Evolutionary conservation across 208 protist genomes (phyloP), one percentile per base, ranked within the genome.

Genomic region (Acanthamoeba comandoni): DNA sequence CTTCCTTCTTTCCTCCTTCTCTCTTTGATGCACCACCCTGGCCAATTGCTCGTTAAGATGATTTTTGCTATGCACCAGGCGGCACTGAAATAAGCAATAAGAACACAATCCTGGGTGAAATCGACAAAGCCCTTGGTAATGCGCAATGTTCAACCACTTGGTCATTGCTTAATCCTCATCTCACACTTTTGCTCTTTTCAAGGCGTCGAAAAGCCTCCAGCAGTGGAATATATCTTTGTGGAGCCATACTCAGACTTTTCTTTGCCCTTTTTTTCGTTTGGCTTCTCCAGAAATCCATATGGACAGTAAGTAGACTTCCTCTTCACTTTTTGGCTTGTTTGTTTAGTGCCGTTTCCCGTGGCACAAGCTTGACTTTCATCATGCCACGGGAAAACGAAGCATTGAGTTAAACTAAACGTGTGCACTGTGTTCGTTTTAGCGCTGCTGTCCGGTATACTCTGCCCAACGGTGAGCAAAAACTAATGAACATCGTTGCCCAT

Each of bases 191-290:
- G n/a, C n/a, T n/a, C n/a, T n/a, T n/a, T 60, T 60, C 17, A n/a
- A 77, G 69, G 75, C 4, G 51, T 57, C 9, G n/a, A 88, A 53
- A 88, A 88, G 58, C 80, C 80, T 12, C 80, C 80, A 39, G 80
- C 52, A 1, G 80, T 88, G 31, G 80, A 88, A 60, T 88, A 71
- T 35, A 88, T 88, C 22, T 88, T 88, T 24, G 80, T 88, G 80
- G 80, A 88, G 58, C 80, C 80, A 17, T 70, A 70, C 58, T 26
- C 58, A 12, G 80, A 70, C 52, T 65, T 88, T 65, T 24, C 19
- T 13, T 24, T 88, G 0, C 57, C 57, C 31, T 71, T 88, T 26
- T 55, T 35, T 1, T 17, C 31, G 22, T 88, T 57, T 26, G 80
- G 80, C 35, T 53, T 88, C 43, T 70, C 80, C 1, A 31, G 80